Base-by-base conservation (phyloP, 768 basidiomycete species). In the Boletus rubroflammeus region DNA sequence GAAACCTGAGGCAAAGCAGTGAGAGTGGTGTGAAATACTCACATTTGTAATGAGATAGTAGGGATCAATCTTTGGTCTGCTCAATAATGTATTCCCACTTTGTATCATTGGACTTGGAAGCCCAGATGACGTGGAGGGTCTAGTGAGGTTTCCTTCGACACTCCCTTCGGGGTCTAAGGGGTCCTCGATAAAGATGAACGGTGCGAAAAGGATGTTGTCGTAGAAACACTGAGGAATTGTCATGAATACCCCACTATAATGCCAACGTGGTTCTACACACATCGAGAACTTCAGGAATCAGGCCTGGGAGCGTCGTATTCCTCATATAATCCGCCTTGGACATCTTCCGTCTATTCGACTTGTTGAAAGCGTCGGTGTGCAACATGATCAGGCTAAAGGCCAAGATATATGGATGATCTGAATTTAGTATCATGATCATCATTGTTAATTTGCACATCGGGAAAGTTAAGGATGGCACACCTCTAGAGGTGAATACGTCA, bases 311-410 rank as follows among this genome's bases (percentile, higher is more conserved):
- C 36, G 81, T 78, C 0, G 96, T 95, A 63, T 99, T 99, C 74
- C 84, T 89, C 63, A 98, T 76, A 66, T 98, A 99, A 66, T 96
- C 95, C 2, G 83, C 78, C 69, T 96, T 98, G 35, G 88, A 84
- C 97, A 99, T 99, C 75, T 98, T 98, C 49, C 85, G 86, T 74
- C 90, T 98, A 74, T 98, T 98, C 58, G 91, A 92, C 72, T 88
- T 91, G 73, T 99, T 99, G 78, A 98, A 98, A 6, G 88, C 91
- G 67, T 99, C 97, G 17, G 97, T 99, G 67, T 98, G 95, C 47
- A 98, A 77, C 96, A 99, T 98, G 63, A 98, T 97, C 66, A 98
- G 76, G 62, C 96, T 98, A 74, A 98, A 98, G 13, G 96, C 93
- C 44, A 98, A 77, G 48, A 98, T 90, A 72, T 98, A 98, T 11